phyloP scores from a whole-genome alignment of 768 basidiomycete species.

The Russula emetica region DNA sequence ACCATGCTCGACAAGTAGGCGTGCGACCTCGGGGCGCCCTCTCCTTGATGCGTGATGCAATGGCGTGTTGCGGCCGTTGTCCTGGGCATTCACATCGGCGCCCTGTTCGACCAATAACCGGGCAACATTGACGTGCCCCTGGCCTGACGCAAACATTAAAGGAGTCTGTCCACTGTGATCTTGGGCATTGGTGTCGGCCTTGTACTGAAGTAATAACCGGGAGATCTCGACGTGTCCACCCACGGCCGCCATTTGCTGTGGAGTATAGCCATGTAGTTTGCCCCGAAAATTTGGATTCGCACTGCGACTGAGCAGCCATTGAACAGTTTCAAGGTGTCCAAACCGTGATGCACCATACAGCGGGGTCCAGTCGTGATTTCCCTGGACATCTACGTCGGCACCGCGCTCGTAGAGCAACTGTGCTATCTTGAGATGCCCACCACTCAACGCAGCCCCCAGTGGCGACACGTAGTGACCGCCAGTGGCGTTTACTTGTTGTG shows the following conservation, averaged over 20 bases:
- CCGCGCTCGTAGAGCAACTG: not conserved
- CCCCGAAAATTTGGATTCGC: not conserved
- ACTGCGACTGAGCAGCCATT: not conserved
- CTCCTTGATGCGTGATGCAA: not conserved
- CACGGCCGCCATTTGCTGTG: not conserved
- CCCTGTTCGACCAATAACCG: not conserved
- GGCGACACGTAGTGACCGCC: not conserved
- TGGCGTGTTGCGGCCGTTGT: not conserved
- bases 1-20: too few species aligned
- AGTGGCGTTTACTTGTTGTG: too few species aligned
- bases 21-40: not conserved
- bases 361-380: fast-evolving
- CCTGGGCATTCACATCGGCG: not conserved
- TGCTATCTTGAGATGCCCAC: not conserved
- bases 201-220: not conserved
- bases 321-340: not conserved
- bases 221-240: not conserved
- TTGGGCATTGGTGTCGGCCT: not conserved
- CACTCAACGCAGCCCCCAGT: not conserved
- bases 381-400: not conserved
- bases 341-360: not conserved
- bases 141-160: not conserved
- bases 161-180: not conserved
- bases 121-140: not conserved
- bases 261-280: not conserved